Conservation (phyloP, 1,284 basidiomycete genomes). For the Xanthoconium separans region DNA sequence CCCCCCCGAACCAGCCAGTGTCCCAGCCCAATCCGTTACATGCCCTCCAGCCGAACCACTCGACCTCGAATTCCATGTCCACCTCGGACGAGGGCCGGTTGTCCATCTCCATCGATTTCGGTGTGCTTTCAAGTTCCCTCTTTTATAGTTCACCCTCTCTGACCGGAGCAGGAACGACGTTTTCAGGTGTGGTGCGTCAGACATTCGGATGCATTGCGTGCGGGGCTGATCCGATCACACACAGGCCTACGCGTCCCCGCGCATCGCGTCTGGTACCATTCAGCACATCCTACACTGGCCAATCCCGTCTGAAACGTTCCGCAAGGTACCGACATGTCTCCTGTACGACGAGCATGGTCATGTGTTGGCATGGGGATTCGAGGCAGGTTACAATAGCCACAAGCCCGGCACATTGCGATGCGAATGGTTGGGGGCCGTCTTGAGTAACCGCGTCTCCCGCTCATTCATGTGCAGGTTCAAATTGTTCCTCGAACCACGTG, state of each 20-base stretch:
- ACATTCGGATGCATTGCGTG: background rate
- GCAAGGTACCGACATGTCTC: conserved; percentile 79
- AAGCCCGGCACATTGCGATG: conserved; percentile 66
- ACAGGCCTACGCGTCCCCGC: conserved; percentile 77
- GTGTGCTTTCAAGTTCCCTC: conserved; percentile 42
- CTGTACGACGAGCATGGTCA: conserved; percentile 69
- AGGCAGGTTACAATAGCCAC: conserved; percentile 73
- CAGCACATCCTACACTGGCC: conserved; percentile 81
- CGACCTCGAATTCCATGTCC: conserved; percentile 22
- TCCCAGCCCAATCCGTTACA: conserved; percentile 39
- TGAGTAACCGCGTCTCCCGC: too few species aligned
- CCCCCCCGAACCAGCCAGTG: background rate
- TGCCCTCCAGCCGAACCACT: conserved; percentile 29
- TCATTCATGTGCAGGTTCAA: conserved; percentile 59
- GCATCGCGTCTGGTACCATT: conserved; percentile 68
- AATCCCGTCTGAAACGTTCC: conserved; percentile 74
- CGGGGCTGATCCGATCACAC: background rate
- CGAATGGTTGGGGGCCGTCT: conserved; percentile 55
- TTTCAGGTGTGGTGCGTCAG: conserved; percentile 72
- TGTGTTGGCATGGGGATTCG: conserved; percentile 75
- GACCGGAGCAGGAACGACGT: conserved; percentile 61
- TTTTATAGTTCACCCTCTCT: too few species aligned
- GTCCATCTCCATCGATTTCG: conserved; percentile 79
- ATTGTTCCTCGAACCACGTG: conserved; percentile 75
- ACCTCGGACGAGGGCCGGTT: conserved; percentile 56